Base-by-base conservation (phyloP, 495 filamentous ascomycete species). In the Cladorrhinum samala region DNA sequence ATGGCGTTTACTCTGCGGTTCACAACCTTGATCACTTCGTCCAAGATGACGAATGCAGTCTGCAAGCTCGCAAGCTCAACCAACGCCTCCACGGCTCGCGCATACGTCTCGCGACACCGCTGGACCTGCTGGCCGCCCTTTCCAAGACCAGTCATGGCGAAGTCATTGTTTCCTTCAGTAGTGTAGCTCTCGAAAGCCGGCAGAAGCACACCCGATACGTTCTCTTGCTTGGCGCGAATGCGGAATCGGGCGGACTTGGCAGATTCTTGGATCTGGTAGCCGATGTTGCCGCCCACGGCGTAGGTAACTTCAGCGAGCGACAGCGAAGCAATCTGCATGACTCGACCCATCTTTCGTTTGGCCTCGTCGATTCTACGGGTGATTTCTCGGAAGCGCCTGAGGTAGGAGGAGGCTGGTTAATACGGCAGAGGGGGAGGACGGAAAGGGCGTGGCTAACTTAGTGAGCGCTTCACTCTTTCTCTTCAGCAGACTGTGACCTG, bases 1-100 rank as follows among this genome's bases (percentile, higher is more conserved):
- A 97, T 97, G 36, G 92, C 92, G 72, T 96, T 97, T 16, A 97
- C 92, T 88, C 93, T 86, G 56, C 93, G 83, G 69, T 97, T 99
- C 27, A 99, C 93, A 21, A 96, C 88, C 77, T 99, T 99, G 71
- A 99, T 99, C 50, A 99, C 94, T 65, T 97, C 94, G 66, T 99
- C 93, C 55, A 99, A 68, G 56, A 96, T 96, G 37, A 99, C 88
- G 64, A 99, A 99, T 5, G 93, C 94, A 59, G 93, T 99, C 83
- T 95, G 91, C 55, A 98, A 74, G 73, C 92, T 96, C 2, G 93
- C 93, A 43, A 98, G 77, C 72, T 98, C 94, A 11, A 99, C 92
- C 61, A 99, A 72, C 1, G 93, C 95, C 74, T 99, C 93, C 23
- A 97, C 92, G 23, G 93, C 93, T 55, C 93, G 78, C n/a, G 89